These are phyloP conservation scores for Gliomastix tumulicola DNA, from an alignment of 2,329 filamentous ascomycete genomes.

Conservation along the genomic window DNA sequence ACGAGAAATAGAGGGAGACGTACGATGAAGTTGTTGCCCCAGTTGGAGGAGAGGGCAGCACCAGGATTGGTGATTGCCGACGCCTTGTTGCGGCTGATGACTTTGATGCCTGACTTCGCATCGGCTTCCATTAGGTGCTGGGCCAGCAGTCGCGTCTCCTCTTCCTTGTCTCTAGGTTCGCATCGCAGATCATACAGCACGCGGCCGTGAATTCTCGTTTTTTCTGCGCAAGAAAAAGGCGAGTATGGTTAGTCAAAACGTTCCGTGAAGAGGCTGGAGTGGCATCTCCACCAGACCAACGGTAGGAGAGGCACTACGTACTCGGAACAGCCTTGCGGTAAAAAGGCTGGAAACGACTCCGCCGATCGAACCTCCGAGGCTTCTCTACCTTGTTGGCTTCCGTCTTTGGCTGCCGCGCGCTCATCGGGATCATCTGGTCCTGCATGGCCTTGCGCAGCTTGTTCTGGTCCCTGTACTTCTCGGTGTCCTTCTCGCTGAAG, in stretches of 20 bases:
- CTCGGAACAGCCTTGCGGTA: constrained; percentile 69
- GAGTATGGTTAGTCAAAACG: constrained; percentile 6
- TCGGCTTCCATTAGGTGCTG: constrained; percentile 44
- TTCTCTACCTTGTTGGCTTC: constrained; percentile 27
- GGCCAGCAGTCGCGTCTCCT: constrained; percentile 58
- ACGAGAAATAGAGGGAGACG: constrained; percentile 17
- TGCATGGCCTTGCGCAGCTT: constrained; percentile 48
- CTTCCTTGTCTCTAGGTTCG: constrained; percentile 63
- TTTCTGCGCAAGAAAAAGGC: constrained; percentile 46
- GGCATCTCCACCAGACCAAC: too few relatives aligned
- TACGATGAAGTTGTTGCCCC: constrained; percentile 48
- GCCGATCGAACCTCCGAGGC: constrained; percentile 36
- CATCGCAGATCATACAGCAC: constrained; percentile 72
- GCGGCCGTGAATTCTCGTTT: constrained; percentile 67
- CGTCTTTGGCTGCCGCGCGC: constrained; percentile 36
- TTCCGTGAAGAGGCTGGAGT: neutral
- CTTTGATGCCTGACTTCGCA: constrained; percentile 40
- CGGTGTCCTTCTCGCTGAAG: constrained; percentile 89
- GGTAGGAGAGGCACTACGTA: constrained; percentile 33
- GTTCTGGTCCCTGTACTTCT: constrained; percentile 40
- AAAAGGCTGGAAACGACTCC: constrained; percentile 47
- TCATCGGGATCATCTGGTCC: constrained; percentile 51
- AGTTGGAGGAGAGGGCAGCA: constrained; percentile 24
- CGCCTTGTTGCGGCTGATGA: constrained; percentile 42
- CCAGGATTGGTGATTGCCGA: constrained; percentile 52